Evolutionary conservation across 2,329 filamentous ascomycete genomes (phyloP).

Genomic region (Penicillium griseofulvum): DNA sequence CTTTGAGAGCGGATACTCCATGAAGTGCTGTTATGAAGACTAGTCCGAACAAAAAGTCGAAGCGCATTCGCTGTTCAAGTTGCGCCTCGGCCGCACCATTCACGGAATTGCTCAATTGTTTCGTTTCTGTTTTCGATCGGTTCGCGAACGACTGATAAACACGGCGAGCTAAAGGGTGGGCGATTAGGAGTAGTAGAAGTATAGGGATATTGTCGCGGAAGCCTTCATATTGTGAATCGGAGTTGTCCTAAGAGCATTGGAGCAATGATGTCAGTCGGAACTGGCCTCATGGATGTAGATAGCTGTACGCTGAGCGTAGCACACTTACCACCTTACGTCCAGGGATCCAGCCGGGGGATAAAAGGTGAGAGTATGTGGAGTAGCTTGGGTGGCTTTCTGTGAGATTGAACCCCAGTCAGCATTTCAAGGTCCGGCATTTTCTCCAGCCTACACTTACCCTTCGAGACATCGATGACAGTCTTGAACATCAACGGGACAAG

Average conservation of each 20-base stretch:
- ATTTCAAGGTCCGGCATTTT: background rate
- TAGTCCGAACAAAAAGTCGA: conserved; percentile 78
- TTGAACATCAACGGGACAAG: conserved; percentile 86
- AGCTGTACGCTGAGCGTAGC: background rate
- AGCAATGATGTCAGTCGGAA: conserved; percentile 21
- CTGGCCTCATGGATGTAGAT: background rate
- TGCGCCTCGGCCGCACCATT: conserved; percentile 52
- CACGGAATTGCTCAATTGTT: conserved; percentile 15
- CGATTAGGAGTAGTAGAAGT: conserved; percentile 67
- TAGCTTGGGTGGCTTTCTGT: conserved; percentile 80
- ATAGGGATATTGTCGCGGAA: conserved; percentile 86
- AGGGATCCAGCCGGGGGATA: conserved; percentile 85
- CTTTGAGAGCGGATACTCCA: conserved; percentile 80
- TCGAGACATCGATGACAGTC: conserved; percentile 79
- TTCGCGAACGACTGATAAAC: conserved; percentile 61
- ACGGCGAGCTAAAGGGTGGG: conserved; percentile 76
- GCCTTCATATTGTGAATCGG: conserved; percentile 79
- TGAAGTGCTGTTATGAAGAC: conserved; percentile 78
- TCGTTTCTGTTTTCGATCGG: conserved; percentile 35
- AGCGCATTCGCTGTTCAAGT: conserved; percentile 69
- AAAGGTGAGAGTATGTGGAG: conserved; percentile 64
- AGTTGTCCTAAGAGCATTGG: conserved; percentile 66
- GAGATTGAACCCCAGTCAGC: conserved; percentile 13
- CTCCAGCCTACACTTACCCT: conserved; percentile 55
- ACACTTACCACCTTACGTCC: conserved; percentile 77